Evolutionary conservation across 2,329 filamentous ascomycete species (phyloP), one percentile per base, ranked within the genome.

Genomic region (Xylaria sp.): DNA sequence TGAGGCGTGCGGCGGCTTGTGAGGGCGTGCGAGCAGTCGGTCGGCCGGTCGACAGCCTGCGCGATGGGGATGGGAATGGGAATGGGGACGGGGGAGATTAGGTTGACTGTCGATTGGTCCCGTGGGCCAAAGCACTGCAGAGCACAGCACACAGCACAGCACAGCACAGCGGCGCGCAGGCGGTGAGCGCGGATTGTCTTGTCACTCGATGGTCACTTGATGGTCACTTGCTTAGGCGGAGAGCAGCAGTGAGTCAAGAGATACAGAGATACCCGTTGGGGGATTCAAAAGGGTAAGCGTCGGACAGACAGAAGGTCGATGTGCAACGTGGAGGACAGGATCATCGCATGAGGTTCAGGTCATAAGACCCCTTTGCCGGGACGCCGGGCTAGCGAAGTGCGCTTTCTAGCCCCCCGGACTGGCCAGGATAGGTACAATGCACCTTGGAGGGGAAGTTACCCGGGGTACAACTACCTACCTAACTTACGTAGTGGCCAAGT

Each of bases 341-440:
- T 76, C 75, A 72, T 73, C 65, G 69, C 72, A 75, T 74, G 71
- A 71, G 69, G 46, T 71, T 64, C 55, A 73, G 75, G 75, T 77
- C 75, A 77, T 76, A 73, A 73, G 75, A 77, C 75, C 72, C 57
- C 63, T 64, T 48, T 23, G 25, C 54, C 33, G 28, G 55, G 33
- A 62, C 54, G 59, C 70, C 59, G 62, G 55, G 65, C 66, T 67
- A 66, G 66, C 60, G 48, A 63, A 61, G 41, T 25, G 12, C 59
- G 41, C 57, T 23, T 23, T n/a, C 9, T 39, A 28, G 13, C 10
- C 54, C 54, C 54, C 15, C n/a, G 33, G 7, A 36, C 33, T 36
- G 33, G 33, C 33, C 33, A 36, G 33, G 54, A 57, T 43, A 31
- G 39, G 3, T 57, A 57, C 55, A 20, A n/a, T 28, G 39, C 49